Base-by-base conservation (phyloP, 2,329 filamentous ascomycete genomes). In the Talaromyces atroroseus region DNA sequence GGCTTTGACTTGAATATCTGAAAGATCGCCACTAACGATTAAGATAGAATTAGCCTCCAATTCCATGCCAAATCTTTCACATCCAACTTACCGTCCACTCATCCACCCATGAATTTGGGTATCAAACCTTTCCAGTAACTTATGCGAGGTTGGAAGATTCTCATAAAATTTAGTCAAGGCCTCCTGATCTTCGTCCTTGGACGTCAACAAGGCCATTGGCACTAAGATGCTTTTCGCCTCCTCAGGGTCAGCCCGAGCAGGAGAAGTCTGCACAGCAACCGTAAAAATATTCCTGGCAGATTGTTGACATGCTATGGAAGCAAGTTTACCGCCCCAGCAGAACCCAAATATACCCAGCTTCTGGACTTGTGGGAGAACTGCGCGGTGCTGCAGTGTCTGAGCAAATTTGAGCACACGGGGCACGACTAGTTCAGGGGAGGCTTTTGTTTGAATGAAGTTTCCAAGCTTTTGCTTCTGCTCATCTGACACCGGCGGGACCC, bases 41-140 rank as follows among this genome's bases (percentile, higher is more conserved):
- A 24, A 32, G 44, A 21, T 45, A 14, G 32, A 32, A 8, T 21
- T 23, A 46, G 21, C 12, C 2, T 26, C 26, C 14, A 46, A 29
- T 52, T 5, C 23, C n/a, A 20, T 21, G 3, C 10, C 1, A 14
- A 20, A 21, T 18, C 5, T 16, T 20, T 23, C 4, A 23, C 18
- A 26, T 21, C 7, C 21, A 38, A n/a, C 54, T 20, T 18, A 57
- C 40, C 85, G 80, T 1, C 86, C 85, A 2, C 82, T 83, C 86
- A 89, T 89, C 84, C 85, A 89, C 38, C 86, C 86, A 71, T 89
- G 86, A 65, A 85, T 79, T 77, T 87, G 86, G 64, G 83, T 82
- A 23, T 65, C 65, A 64, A 87, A 89, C 16, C 69, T 84, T 76
- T 89, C 85, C 54, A 87, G 79, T 55, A 58, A 36, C 20, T 49